phyloP scores from a whole-genome alignment of 2,329 filamentous ascomycete species.

The Colletotrichum sp. region DNA sequence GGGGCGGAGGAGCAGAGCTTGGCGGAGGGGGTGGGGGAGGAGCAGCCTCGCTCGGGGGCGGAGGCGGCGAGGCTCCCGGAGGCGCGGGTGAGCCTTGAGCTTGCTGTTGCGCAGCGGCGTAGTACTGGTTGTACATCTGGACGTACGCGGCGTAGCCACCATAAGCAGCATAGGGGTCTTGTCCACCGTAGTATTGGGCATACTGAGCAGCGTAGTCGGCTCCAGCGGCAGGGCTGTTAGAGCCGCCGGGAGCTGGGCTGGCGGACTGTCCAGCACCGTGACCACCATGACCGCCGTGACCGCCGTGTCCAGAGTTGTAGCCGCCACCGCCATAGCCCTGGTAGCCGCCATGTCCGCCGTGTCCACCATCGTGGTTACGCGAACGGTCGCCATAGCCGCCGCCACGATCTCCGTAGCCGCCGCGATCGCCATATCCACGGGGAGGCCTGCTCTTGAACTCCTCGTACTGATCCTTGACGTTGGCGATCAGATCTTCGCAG shows the following conservation, averaged over 20 bases:
- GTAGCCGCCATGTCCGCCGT: conserved; percentile 41
- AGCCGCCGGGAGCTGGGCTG: conserved; percentile 27
- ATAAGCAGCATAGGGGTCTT: conserved; percentile 88
- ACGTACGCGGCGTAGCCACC: conserved; percentile 83
- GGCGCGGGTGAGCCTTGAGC: conserved; percentile 49
- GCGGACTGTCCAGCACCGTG: conserved; percentile 19
- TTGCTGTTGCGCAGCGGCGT: conserved; percentile 58
- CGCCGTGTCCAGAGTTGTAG: conserved; percentile 29
- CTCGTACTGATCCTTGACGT: conserved; percentile 89
- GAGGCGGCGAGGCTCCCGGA: conserved; percentile 58
- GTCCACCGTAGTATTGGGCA: conserved; percentile 77
- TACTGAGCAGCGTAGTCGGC: conserved; percentile 81
- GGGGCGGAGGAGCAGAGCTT: conserved; percentile 59
- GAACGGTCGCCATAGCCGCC: conserved; percentile 48
- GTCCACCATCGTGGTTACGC: conserved; percentile 37
- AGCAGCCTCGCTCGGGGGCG: conserved; percentile 62
- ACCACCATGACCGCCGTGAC: conserved; percentile 31
- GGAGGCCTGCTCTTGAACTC: conserved; percentile 85
- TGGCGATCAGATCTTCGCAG: conserved; percentile 84
- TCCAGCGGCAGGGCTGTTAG: conserved; percentile 40
- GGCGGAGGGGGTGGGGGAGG: conserved; percentile 69
- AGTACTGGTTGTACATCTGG: conserved; percentile 78
- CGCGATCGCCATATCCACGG: conserved; percentile 62
- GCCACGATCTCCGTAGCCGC: conserved; percentile 28
- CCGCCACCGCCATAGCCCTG: conserved; percentile 34